These are phyloP conservation scores for Wickerhamiella allomyrinae DNA, from an alignment of 805 yeast species.

Conservation along the genomic window DNA sequence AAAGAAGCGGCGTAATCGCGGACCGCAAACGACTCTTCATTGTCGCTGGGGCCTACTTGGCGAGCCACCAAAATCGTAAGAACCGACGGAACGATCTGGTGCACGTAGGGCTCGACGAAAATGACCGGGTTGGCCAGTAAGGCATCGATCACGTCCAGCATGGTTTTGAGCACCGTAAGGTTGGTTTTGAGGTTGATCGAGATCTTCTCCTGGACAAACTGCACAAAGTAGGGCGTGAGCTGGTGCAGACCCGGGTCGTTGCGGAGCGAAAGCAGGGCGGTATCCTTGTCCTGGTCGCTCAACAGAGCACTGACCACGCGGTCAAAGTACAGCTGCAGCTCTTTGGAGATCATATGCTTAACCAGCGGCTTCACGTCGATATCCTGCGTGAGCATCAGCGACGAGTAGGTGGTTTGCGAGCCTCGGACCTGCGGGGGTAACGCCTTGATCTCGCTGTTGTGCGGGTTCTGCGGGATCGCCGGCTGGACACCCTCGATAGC, in stretches of 20 bases:
- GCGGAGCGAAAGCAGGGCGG: constrained; percentile 72
- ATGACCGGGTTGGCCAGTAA: constrained; percentile 69
- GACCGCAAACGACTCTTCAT: constrained; percentile 38
- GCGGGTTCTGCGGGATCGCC: constrained; percentile 91
- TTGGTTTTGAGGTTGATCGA: constrained; percentile 65
- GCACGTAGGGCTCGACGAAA: constrained; percentile 88
- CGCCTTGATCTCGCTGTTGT: constrained; percentile 53
- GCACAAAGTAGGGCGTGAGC: constrained; percentile 89
- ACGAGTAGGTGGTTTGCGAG: constrained; percentile 54
- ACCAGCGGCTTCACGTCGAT: constrained; percentile 75
- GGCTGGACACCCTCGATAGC: constrained; percentile 99
- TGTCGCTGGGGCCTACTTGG: constrained; percentile 48
- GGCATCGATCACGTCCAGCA: constrained; percentile 81
- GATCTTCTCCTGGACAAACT: constrained; percentile 88
- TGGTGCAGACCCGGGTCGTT: constrained; percentile 96
- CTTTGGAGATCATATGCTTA: constrained; percentile 88
- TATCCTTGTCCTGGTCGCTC: constrained; percentile 30
- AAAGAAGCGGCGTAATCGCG: constrained; percentile 82
- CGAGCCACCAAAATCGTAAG: constrained; percentile 80
- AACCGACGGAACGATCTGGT: constrained; percentile 93
- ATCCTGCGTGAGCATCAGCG: constrained; percentile 33
- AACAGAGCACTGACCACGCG: constrained; percentile 70
- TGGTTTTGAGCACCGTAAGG: constrained; percentile 55
- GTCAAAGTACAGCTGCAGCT: constrained; percentile 84
- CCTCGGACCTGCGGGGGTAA: constrained; percentile 73